phyloP scores from a whole-genome alignment of 1,139 yeast species.

The Zygoascus sp. region DNA sequence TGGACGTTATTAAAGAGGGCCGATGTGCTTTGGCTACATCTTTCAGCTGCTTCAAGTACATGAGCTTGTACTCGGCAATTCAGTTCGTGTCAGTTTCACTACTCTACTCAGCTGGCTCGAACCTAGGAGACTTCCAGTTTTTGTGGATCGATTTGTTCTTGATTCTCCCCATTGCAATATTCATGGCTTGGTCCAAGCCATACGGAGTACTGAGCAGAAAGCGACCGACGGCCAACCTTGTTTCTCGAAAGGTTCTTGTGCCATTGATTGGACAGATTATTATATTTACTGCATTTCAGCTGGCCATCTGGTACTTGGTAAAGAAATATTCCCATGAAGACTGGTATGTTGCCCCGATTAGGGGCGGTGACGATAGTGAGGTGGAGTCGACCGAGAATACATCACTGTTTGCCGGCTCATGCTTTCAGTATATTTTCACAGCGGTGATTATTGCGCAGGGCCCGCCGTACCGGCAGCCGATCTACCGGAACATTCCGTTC shows the following conservation, averaged over 20 bases:
- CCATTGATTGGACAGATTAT: constrained; percentile 74
- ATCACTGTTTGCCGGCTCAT: constrained; percentile 69
- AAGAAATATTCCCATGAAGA: constrained; percentile 35
- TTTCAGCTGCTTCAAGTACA: constrained; percentile 94
- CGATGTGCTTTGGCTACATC: constrained; percentile 92
- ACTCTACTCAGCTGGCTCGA: constrained; percentile 81
- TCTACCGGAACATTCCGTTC: constrained; percentile 65
- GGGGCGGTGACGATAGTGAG: constrained; percentile 75
- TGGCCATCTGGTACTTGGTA: constrained; percentile 58
- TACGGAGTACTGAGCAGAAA: constrained; percentile 55
- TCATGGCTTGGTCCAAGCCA: constrained; percentile 96
- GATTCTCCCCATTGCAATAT: constrained; percentile 89
- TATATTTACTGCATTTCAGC: constrained; percentile 59
- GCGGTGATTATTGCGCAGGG: constrained; percentile 85
- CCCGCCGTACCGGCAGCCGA: constrained; percentile 88
- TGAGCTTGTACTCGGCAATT: constrained; percentile 95
- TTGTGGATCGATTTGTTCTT: constrained; percentile 85
- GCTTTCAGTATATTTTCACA: constrained; percentile 81
- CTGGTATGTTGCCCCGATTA: constrained; percentile 80
- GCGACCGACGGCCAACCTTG: constrained; percentile 90
- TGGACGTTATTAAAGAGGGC: constrained; percentile 89
- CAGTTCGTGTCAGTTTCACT: constrained; percentile 86
- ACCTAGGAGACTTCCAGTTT: constrained; percentile 96
- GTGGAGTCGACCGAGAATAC: constrained; percentile 90
- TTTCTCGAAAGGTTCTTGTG: constrained; percentile 78